Percentiles rank a stretch among this genome's conserved stretches.
These are phyloP conservation scores for Nicotiana tomentosiformis DNA, from an alignment of 257 asterid genomes.

Conservation along the genomic window DNA sequence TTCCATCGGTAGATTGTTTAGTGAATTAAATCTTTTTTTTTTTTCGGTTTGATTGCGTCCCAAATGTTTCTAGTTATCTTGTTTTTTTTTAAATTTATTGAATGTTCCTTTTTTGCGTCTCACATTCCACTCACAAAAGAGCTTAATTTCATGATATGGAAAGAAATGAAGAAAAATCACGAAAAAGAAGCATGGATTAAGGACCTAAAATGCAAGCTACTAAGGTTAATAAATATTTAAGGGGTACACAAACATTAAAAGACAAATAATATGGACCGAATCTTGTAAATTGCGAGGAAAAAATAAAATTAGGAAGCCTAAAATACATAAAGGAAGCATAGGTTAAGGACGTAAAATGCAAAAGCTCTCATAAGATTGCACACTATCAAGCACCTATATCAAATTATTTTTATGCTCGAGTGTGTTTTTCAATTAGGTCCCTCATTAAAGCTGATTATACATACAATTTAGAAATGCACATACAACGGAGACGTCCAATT, in stretches of 20 bases:
- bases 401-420: not conserved
- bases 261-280: not conserved
- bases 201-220: too few species aligned
- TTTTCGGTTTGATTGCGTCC: too few species aligned
- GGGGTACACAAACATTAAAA: not conserved
- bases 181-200: too few species aligned
- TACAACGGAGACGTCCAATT: not conserved
- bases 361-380: not conserved
- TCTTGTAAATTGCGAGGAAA: not conserved
- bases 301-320: not conserved
- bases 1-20: too few species aligned
- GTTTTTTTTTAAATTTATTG: too few species aligned
- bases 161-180: too few species aligned
- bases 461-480: not conserved
- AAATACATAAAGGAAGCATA: not conserved
- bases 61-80: too few species aligned
- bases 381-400: not conserved
- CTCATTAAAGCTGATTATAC: not conserved
- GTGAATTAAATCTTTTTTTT: too few species aligned
- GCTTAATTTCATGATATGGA: too few species aligned
- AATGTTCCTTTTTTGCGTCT: too few species aligned
- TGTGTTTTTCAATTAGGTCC: not conserved
- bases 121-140: too few species aligned
- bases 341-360: not conserved
- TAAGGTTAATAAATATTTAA: too few species aligned